phyloP scores from a whole-genome alignment of 225 moss, liverwort and hornwort genomes.

The Sphagnum tenellum region DNA sequence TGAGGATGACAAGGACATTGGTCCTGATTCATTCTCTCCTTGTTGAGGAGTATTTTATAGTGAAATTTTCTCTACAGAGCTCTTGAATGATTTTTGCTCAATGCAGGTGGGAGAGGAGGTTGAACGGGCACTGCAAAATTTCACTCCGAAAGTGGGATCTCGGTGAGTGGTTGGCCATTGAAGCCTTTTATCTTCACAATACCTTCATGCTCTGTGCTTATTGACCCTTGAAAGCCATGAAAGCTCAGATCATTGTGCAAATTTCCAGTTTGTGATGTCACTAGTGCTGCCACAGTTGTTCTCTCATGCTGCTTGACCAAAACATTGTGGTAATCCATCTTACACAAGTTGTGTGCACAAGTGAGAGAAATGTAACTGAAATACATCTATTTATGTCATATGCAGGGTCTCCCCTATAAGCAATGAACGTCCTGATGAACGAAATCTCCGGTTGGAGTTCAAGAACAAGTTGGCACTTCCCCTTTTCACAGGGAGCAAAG shows the following conservation, averaged over 20 bases:
- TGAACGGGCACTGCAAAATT: slow-evolving; percentile 34
- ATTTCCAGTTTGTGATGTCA: neutral
- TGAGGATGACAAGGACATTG: too few species aligned
- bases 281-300: too few species aligned
- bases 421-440: slow-evolving; percentile 35
- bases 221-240: too few species aligned
- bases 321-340: too few species aligned
- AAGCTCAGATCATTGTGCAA: too few species aligned
- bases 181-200: too few species aligned
- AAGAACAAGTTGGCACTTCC: slow-evolving; percentile 41
- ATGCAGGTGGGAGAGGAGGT: slow-evolving; percentile 43
- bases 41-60: neutral
- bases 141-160: slow-evolving; percentile 31
- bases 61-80: neutral
- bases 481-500: slow-evolving; percentile 38
- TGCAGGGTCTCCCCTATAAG: slow-evolving; percentile 25
- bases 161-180: slow-evolving; percentile 11
- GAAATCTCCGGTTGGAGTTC: slow-evolving; percentile 29
- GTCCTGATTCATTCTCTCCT: too few species aligned
- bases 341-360: neutral
- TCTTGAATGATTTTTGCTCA: neutral
- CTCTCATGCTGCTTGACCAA: too few species aligned
- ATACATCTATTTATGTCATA: neutral
- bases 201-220: too few species aligned
- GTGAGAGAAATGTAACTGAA: neutral